These are phyloP conservation scores for Cyclospora cayetanensis DNA, from an alignment of 169 alveolate genomes.

Conservation along the genomic window DNA sequence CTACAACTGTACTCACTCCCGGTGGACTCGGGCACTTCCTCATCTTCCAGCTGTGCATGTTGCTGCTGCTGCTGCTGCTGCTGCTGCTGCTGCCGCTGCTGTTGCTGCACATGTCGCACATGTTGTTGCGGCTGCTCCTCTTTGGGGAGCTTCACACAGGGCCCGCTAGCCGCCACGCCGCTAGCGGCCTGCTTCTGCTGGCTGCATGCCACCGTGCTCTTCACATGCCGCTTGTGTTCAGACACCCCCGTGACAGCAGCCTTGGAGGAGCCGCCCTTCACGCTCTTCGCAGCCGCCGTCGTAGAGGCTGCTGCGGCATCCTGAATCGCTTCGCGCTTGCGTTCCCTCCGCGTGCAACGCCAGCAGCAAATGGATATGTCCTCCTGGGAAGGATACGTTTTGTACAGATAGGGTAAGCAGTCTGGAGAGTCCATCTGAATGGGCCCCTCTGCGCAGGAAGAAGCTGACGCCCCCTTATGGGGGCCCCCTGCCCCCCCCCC, in stretches of 20 bases:
- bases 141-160: no score
- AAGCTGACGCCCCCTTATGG: no score
- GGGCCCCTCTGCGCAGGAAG: not conserved
- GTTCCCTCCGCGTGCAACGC: not conserved
- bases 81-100: not conserved
- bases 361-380: not conserved
- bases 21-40: not conserved
- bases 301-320: not conserved
- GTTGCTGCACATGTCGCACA: not conserved
- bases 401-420: not conserved
- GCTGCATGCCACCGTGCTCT: no score
- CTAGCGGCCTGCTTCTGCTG: no score
- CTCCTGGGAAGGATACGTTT: not conserved
- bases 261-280: not conserved
- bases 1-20: not conserved
- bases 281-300: not conserved
- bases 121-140: conserved; percentile 4
- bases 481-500: not conserved
- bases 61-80: not conserved
- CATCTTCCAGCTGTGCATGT: not conserved
- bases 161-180: no score
- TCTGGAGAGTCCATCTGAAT: not conserved
- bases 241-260: no score
- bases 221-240: no score
- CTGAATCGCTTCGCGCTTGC: not conserved